Percentiles rank a stretch among this genome's conserved stretches.
Evolutionary conservation across 352 stramenopile species (phyloP).

Genomic region (Phytophthora multivora): DNA sequence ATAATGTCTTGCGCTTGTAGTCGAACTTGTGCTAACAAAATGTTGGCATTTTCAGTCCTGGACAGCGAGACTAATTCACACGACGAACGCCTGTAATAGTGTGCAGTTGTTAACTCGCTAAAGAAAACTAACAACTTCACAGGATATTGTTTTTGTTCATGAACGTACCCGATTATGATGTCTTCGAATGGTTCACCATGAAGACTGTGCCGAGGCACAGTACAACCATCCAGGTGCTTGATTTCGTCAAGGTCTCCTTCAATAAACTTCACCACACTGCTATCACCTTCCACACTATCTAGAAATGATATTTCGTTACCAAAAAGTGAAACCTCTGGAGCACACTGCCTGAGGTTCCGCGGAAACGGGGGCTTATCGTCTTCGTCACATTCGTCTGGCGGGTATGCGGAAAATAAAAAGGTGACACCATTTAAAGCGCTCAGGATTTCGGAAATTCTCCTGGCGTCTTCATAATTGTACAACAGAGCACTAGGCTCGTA

Average conservation of each 20-base stretch:
- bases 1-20: conserved; percentile 51
- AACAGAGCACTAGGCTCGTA: conserved; percentile 65
- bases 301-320: conserved; percentile 30
- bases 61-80: conserved; percentile 22
- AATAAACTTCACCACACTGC: conserved; percentile 30
- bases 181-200: conserved; percentile 41
- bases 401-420: conserved; percentile 53
- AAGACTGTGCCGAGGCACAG: conserved; percentile 54
- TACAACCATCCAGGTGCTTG: conserved; percentile 57
- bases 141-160: not conserved
- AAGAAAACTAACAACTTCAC: not conserved
- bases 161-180: conserved; percentile 50
- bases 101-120: not conserved
- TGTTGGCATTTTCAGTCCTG: not conserved
- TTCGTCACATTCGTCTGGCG: conserved; percentile 14
- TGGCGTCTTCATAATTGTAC: conserved; percentile 66
- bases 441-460: conserved; percentile 58
- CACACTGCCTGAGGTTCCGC: conserved; percentile 57
- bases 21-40: conserved; percentile 38
- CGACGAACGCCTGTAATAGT: conserved; percentile 24
- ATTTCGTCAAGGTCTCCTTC: conserved; percentile 49
- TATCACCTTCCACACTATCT: conserved; percentile 29
- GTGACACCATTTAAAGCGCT: conserved; percentile 76
- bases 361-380: conserved; percentile 36
- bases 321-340: conserved; percentile 45